Evolutionary conservation across 2,329 filamentous ascomycete species (phyloP).

Genomic region (Botrytis medusae): DNA sequence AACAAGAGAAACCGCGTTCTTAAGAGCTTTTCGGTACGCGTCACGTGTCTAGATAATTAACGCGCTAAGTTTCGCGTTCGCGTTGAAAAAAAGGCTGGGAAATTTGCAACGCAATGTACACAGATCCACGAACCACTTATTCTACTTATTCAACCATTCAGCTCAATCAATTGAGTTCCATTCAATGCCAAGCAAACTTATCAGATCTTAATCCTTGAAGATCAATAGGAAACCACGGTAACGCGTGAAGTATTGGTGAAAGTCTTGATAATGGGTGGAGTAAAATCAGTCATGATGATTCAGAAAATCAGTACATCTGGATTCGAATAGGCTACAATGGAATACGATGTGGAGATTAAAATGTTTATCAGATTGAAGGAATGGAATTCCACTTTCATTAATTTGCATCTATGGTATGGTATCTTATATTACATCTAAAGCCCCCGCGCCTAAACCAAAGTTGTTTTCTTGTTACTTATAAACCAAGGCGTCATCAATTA

Average conservation of each 20-base stretch:
- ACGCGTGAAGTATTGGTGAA: slow-evolving; percentile 8
- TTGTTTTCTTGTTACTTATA: slow-evolving; percentile 1
- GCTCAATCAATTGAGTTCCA: neutral
- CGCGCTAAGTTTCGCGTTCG: slow-evolving; percentile 22
- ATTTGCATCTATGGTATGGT: slow-evolving; percentile 16
- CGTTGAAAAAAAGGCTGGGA: slow-evolving; percentile 22
- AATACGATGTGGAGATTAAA: neutral
- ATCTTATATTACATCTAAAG: slow-evolving; percentile 5
- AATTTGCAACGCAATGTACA: neutral
- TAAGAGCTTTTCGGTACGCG: slow-evolving; percentile 15
- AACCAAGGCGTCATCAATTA: slow-evolving; percentile 16
- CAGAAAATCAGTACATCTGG: neutral
- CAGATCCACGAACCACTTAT: slow-evolving; percentile 16
- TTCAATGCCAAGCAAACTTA: slow-evolving; percentile 25
- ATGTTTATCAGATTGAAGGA: neutral
- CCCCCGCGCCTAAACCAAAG: neutral
- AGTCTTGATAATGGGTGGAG: slow-evolving; percentile 19
- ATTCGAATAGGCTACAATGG: neutral
- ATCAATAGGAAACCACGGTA: neutral
- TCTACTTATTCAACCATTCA: neutral
- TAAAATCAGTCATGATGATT: slow-evolving; percentile 19
- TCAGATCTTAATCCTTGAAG: slow-evolving; percentile 33
- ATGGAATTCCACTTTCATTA: slow-evolving; percentile 10
- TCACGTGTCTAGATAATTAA: slow-evolving; percentile 14
- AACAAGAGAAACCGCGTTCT: slow-evolving; percentile 14